Conservation (phyloP, 2,329 filamentous ascomycete genomes). For the Sclerotinia trifoliorum region DNA sequence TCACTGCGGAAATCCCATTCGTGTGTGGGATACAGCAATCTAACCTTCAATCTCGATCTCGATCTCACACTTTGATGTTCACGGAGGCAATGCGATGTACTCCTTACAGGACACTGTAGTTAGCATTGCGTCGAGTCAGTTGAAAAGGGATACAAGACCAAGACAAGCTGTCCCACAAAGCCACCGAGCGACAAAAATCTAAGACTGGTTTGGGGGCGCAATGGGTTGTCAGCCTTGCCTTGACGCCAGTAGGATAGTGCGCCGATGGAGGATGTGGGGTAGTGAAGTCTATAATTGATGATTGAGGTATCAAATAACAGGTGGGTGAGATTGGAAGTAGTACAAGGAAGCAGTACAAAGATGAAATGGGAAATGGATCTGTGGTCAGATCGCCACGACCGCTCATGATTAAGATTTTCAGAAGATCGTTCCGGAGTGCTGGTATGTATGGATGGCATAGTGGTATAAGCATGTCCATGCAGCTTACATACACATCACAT, state of each 20-base stretch:
- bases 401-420: background rate
- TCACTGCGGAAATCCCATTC: background rate
- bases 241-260: constrained; percentile 7
- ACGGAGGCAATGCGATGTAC: background rate
- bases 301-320: background rate
- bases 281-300: background rate
- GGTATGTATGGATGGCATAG: too few relatives aligned
- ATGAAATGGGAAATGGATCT: background rate
- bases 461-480: constrained; percentile 2
- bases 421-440: constrained; percentile 4
- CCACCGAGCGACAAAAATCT: constrained; percentile 4
- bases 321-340: background rate
- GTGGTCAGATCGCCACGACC: constrained; percentile 2
- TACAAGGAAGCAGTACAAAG: background rate
- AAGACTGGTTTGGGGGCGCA: constrained; percentile 9
- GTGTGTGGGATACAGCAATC: background rate
- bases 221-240: constrained; percentile 19
- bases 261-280: background rate
- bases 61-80: too few relatives aligned
- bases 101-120: background rate
- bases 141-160: background rate
- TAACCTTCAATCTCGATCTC: background rate
- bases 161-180: constrained; percentile 11
- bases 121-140: background rate
- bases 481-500: constrained; percentile 11